phyloP scores from a whole-genome alignment of 2,329 filamentous ascomycete species.

The Aspergillus sp. region DNA sequence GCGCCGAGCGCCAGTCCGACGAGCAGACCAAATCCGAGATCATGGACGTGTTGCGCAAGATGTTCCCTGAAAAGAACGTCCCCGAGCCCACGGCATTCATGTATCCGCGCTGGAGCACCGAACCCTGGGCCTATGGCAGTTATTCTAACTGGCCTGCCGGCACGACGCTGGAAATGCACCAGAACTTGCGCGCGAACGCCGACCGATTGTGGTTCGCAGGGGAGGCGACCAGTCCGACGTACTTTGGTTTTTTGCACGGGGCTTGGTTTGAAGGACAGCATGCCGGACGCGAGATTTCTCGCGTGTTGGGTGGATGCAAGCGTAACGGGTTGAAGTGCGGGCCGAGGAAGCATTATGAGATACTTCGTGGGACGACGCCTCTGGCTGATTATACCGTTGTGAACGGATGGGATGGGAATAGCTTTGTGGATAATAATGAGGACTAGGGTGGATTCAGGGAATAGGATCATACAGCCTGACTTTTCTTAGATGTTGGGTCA shows the following conservation, averaged over 20 bases:
- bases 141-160: constrained; percentile 69
- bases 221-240: constrained; percentile 62
- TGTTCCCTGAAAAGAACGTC: constrained; percentile 59
- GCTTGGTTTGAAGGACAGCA: constrained; percentile 59
- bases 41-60: constrained; percentile 57
- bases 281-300: constrained; percentile 39
- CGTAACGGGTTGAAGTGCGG: constrained; percentile 16
- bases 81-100: constrained; percentile 61
- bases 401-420: constrained; percentile 29
- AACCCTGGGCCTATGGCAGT: constrained; percentile 57
- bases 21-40: constrained; percentile 58
- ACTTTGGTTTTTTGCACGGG: constrained; percentile 66
- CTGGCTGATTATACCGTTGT: constrained; percentile 25
- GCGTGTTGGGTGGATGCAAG: constrained; percentile 23
- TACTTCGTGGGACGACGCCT: constrained; percentile 25
- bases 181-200: constrained; percentile 67
- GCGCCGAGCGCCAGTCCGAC: constrained; percentile 60
- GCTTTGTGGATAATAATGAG: constrained; percentile 25
- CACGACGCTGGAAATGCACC: constrained; percentile 63
- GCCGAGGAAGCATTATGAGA: constrained; percentile 22
- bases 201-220: constrained; percentile 64
- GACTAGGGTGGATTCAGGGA: not conserved
- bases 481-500: not conserved
- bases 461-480: no score
- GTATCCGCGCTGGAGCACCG: constrained; percentile 59